Conservation (phyloP, 2,329 filamentous ascomycete genomes). For the Microdochium paspali region DNA sequence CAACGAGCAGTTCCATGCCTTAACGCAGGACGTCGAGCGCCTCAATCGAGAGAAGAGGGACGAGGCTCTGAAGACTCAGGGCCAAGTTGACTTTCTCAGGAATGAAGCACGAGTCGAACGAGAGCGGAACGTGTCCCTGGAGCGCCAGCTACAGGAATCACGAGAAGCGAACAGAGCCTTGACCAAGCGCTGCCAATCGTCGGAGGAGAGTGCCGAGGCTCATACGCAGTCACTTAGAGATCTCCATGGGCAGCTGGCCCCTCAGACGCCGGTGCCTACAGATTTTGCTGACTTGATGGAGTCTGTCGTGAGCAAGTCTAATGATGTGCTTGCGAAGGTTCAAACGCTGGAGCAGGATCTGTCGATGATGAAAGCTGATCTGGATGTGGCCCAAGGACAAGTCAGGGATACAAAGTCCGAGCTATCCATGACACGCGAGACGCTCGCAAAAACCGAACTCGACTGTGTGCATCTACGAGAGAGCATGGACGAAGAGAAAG, state of each 20-base stretch:
- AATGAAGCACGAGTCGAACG: slow-evolving; percentile 51
- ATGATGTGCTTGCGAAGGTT: slow-evolving; percentile 50
- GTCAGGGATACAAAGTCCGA: slow-evolving; percentile 48
- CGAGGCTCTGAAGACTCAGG: slow-evolving; percentile 47
- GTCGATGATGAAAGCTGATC: slow-evolving; percentile 51
- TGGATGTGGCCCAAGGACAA: slow-evolving; percentile 47
- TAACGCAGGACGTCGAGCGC: slow-evolving; percentile 64
- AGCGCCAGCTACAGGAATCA: slow-evolving; percentile 44
- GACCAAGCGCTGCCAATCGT: slow-evolving; percentile 37
- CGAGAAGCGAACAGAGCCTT: slow-evolving; percentile 45
- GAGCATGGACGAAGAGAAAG: slow-evolving; percentile 40
- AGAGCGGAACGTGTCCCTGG: slow-evolving; percentile 49
- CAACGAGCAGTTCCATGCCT: slow-evolving; percentile 56
- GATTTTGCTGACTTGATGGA: slow-evolving; percentile 52
- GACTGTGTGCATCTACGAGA: slow-evolving; percentile 43
- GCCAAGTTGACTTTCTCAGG: slow-evolving; percentile 52
- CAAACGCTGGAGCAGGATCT: slow-evolving; percentile 51
- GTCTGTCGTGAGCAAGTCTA: slow-evolving; percentile 45
- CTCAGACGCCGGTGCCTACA: slow-evolving; percentile 39
- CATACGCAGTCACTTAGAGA: slow-evolving; percentile 47
- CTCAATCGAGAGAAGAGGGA: slow-evolving; percentile 48
- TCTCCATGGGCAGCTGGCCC: slow-evolving; percentile 48
- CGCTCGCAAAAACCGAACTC: slow-evolving; percentile 40
- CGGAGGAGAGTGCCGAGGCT: slow-evolving; percentile 40
- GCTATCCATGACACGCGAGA: slow-evolving; percentile 42